Conservation (phyloP, 2,329 filamentous ascomycete species). For the Colletotrichum sojae region DNA sequence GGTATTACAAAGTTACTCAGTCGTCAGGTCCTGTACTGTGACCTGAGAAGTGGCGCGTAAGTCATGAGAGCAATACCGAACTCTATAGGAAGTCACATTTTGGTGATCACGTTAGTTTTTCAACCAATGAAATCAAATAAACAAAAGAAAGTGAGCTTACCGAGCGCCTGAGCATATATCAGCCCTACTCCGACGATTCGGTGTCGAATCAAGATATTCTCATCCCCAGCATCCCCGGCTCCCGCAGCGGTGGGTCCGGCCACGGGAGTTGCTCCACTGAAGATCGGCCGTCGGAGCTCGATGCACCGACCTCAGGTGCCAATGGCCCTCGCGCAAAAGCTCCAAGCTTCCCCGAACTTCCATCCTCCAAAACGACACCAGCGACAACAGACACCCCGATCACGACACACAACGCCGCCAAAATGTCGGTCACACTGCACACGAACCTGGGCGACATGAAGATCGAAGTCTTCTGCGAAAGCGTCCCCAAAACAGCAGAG, state of each 20-base stretch:
- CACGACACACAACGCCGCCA: slow-evolving; percentile 5
- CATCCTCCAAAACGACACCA: slow-evolving; percentile 2
- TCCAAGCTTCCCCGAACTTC: slow-evolving; percentile 21
- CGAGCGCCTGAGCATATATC: neutral
- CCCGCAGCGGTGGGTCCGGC: neutral
- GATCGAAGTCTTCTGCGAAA: slow-evolving; percentile 95
- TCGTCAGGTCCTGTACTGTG: too few species aligned
- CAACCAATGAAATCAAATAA: too few species aligned
- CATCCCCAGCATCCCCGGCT: neutral
- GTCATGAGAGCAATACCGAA: too few species aligned
- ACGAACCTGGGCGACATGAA: slow-evolving; percentile 93
- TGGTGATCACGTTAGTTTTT: too few species aligned
- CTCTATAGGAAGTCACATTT: too few species aligned
- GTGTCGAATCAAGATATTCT: neutral
- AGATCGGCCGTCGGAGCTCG: slow-evolving; percentile 22
- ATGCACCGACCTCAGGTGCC: slow-evolving; percentile 21
- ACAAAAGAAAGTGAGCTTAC: too few species aligned
- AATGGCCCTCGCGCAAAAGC: slow-evolving; percentile 22
- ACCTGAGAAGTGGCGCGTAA: too few species aligned
- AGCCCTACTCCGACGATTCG: neutral
- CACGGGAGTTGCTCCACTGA: neutral
- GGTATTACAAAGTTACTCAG: too few species aligned
- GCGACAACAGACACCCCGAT: neutral
- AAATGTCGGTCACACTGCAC: slow-evolving; percentile 82
- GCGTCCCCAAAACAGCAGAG: slow-evolving; percentile 92